Evolutionary conservation across 2,329 filamentous ascomycete species (phyloP), one percentile per base, ranked within the genome.

Genomic region (Neonectria faginata): DNA sequence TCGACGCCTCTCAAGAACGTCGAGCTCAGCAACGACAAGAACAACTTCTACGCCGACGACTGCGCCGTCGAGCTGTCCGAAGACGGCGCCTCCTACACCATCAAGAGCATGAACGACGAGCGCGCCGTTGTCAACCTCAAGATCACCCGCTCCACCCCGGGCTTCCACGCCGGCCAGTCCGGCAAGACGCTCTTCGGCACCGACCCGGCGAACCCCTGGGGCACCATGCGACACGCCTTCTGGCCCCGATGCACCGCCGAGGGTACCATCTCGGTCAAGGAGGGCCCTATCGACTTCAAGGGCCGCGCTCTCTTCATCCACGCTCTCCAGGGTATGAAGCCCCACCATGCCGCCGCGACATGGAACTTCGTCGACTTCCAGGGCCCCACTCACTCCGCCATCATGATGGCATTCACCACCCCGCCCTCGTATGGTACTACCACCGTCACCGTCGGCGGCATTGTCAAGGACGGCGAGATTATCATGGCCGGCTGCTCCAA

Each of bases 321-420:
- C 79, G 94, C 93, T 44, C 83, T 98, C 55, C 96, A 98, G 82
- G 96, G 94, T 78, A 98, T 98, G 95, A 99, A 99, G 86, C 96
- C 96, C 44, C 96, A 99, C 79, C 97, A 99, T 78, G 92, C 94
- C 64, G 94, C 95, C 66, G 89, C 92, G 31, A 89, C 88, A 68
- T 99, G 96, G 96, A 97, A 96, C 81, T 99, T 97, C 83, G 86
- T 88, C 79, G 89, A 94, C 81, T 97, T 97, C 83, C 94, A 98
- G 78, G 91, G 92, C 14, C 91, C 93, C 22, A 93, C 85, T 20
- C 92, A 93, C 82, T 96, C 94, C 29, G 95, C 94, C 29, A 82
- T 97, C 70, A 84, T 98, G 84, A 99, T 99, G 96, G 92, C 98
- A 79, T 99, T 90, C 79, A 97, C 89, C 41, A 99, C 96, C 1